These are phyloP conservation scores for Mollisiaceae sp. DNA, from an alignment of 2,329 filamentous ascomycete species.

Conservation along the genomic window DNA sequence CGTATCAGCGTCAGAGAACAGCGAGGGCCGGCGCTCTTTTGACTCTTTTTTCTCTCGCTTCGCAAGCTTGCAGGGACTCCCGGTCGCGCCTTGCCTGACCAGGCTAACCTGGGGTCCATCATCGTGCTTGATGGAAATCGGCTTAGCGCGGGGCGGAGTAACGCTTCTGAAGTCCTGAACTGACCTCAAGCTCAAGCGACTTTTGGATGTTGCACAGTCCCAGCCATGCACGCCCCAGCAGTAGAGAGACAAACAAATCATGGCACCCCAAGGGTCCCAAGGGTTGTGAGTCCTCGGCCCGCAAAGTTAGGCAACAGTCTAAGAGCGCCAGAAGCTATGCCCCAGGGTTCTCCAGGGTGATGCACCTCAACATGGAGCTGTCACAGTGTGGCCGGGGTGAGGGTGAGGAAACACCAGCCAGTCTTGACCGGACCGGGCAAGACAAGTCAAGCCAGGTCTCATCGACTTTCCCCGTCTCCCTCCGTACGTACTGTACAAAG, in stretches of 20 bases:
- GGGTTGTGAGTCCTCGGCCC: not conserved
- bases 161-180: not conserved
- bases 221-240: constrained; percentile 1
- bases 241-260: not conserved
- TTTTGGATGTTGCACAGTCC: not conserved
- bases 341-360: constrained; percentile 10
- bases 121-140: constrained; percentile 1
- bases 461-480: no score
- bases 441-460: no score
- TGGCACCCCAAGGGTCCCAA: not conserved
- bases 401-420: not conserved
- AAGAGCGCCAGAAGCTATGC: not conserved
- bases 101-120: constrained; percentile 6
- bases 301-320: not conserved
- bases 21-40: not conserved
- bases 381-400: not conserved
- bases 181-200: not conserved
- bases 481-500: no score
- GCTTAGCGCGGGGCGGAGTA: constrained; percentile 3
- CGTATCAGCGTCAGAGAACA: constrained; percentile 4
- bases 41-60: not conserved
- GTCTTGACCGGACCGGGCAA: no score
- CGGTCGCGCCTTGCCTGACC: not conserved
- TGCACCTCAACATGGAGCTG: not conserved
- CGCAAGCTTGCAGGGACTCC: not conserved